Evolutionary conservation across 495 filamentous ascomycete genomes (phyloP).

Genomic region (Oleoguttula mirabilis): DNA sequence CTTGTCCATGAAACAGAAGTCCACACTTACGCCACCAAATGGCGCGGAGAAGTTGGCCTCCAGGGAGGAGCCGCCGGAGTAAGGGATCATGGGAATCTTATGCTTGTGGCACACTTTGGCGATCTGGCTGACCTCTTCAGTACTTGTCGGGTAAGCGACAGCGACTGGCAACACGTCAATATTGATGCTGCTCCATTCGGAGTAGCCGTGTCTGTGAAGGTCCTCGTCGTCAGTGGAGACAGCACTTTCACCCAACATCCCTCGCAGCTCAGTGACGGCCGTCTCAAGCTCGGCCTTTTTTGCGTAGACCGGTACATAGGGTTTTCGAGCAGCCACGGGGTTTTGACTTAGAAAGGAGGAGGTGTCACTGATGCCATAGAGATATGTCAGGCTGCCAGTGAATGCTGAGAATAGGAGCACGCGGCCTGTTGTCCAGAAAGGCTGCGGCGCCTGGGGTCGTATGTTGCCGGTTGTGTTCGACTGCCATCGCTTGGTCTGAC

Average conservation of each 20-base stretch:
- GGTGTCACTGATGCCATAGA: constrained; percentile 24
- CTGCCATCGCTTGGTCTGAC: constrained; percentile 9
- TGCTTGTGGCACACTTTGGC: constrained; percentile 73
- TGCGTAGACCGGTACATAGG: constrained; percentile 23
- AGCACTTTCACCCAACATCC: constrained; percentile 45
- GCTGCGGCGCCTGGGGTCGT: background rate
- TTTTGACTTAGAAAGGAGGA: background rate
- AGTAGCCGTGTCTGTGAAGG: constrained; percentile 69
- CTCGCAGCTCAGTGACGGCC: constrained; percentile 30
- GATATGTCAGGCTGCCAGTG: constrained; percentile 26
- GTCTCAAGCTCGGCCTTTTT: constrained; percentile 28
- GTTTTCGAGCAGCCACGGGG: background rate
- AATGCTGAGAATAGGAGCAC: constrained; percentile 28
- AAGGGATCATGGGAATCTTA: constrained; percentile 74
- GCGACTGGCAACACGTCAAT: constrained; percentile 37
- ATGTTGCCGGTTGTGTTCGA: constrained; percentile 1
- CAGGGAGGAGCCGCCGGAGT: constrained; percentile 74
- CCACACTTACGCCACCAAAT: constrained; percentile 74
- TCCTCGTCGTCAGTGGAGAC: constrained; percentile 79
- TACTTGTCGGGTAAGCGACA: constrained; percentile 52
- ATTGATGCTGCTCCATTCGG: constrained; percentile 80
- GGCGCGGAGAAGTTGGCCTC: constrained; percentile 84
- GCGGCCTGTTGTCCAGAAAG: constrained; percentile 29
- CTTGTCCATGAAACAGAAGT: constrained; percentile 78
- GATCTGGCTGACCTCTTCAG: constrained; percentile 63